These are phyloP conservation scores for Nevesoporus exiguus DNA, from an alignment of 768 basidiomycete genomes.

Conservation along the genomic window DNA sequence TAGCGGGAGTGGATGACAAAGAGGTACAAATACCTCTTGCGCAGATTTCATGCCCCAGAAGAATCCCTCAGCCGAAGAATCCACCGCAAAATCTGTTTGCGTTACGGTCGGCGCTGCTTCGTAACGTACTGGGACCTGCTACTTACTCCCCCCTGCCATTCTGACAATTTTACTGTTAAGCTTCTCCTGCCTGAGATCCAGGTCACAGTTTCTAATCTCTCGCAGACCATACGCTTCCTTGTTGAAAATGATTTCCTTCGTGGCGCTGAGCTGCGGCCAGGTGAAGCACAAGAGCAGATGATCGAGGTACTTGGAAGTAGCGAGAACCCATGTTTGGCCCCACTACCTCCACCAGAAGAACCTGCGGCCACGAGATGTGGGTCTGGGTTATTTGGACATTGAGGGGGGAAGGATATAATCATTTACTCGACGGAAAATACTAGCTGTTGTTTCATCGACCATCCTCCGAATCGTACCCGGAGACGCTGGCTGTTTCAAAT, in stretches of 20 bases:
- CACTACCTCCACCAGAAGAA: neutral
- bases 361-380: neutral
- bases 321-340: neutral
- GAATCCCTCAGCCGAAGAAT: slow-evolving; percentile 43
- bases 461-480: slow-evolving; percentile 27
- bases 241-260: slow-evolving; percentile 86
- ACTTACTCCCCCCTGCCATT: neutral
- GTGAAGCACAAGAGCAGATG: slow-evolving; percentile 61
- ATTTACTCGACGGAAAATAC: too few relatives aligned
- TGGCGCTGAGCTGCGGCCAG: slow-evolving; percentile 76
- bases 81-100: slow-evolving; percentile 63
- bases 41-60: slow-evolving; percentile 14
- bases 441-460: slow-evolving; percentile 6
- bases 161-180: slow-evolving; percentile 37
- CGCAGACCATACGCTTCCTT: slow-evolving; percentile 87
- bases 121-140: slow-evolving; percentile 54
- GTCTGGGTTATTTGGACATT: neutral
- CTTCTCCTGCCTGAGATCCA: slow-evolving; percentile 83
- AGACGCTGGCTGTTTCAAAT: slow-evolving; percentile 32
- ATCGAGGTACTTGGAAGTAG: slow-evolving; percentile 55
- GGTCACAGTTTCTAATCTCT: slow-evolving; percentile 85
- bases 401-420: neutral
- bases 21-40: slow-evolving; percentile 5
- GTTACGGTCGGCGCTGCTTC: slow-evolving; percentile 66
- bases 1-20: slow-evolving; percentile 7